A percentile compares a stretch with the other conserved stretches of the same genome.
Evolutionary conservation across 768 basidiomycete genomes (phyloP).

Genomic region (Hydnomerulius pinastri): DNA sequence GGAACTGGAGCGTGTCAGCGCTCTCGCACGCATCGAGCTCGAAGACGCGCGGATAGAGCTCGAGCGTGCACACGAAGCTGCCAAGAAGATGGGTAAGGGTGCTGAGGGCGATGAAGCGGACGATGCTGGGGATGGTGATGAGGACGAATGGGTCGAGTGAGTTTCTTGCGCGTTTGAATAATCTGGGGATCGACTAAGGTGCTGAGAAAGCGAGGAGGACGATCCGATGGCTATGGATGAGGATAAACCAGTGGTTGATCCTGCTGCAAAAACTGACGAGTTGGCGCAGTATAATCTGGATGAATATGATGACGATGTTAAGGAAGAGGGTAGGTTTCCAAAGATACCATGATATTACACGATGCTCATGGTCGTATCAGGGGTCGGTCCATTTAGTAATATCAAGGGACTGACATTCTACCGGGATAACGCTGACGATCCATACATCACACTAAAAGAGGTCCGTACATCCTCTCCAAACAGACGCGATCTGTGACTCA

Average conservation of each 20-base stretch:
- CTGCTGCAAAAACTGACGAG: constrained; percentile 55
- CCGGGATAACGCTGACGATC: constrained; percentile 89
- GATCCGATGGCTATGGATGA: constrained; percentile 67
- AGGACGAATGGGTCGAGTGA: constrained; percentile 86
- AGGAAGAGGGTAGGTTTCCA: constrained; percentile 31
- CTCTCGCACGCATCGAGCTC: constrained; percentile 82
- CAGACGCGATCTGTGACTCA: not conserved
- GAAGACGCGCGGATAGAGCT: constrained; percentile 89
- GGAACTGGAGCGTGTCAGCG: constrained; percentile 88
- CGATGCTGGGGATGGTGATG: constrained; percentile 50
- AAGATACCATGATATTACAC: not conserved
- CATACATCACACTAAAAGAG: constrained; percentile 95
- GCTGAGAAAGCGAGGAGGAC: constrained; percentile 44
- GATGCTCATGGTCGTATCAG: constrained; percentile 34
- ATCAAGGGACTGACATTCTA: constrained; percentile 95
- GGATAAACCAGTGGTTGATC: constrained; percentile 24
- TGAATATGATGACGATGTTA: constrained; percentile 83
- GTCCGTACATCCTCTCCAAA: constrained; percentile 42
- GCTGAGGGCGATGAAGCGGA: constrained; percentile 68
- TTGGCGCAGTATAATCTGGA: constrained; percentile 89
- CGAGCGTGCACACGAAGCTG: constrained; percentile 77
- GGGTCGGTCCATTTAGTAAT: constrained; percentile 84
- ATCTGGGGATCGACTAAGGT: constrained; percentile 14
- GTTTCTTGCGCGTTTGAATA: constrained; percentile 35
- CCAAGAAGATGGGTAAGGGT: constrained; percentile 67